Evolutionary conservation across 2,329 filamentous ascomycete species (phyloP), one percentile per base, ranked within the genome.

Genomic region (Penicillium hesseltinei): DNA sequence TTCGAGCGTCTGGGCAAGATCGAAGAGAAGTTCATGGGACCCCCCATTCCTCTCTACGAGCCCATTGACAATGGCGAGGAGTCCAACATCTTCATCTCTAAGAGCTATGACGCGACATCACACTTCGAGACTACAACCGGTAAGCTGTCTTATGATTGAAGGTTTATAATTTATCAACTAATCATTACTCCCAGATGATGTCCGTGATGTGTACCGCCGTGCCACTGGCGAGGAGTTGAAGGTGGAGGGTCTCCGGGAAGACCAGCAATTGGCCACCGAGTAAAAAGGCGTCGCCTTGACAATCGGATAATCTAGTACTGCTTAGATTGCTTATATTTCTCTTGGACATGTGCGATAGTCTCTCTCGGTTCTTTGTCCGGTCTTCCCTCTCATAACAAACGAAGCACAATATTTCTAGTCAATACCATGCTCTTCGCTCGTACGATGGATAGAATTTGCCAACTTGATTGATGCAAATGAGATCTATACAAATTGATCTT

Each of bases 21-120:
- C 62, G 92, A 97, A 80, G 94, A 97, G 84, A 92, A 92, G 76
- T 99, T 97, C 80, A 92, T 96, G 89, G 90, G 91, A 27, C 80
- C 91, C 31, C 91, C 94, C 19, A 96, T 97, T 65, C 92, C 94
- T 52, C 84, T 99, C 60, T 97, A 97, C 77, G 92, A 96, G 78
- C 95, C 94, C 23, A 75, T 93, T 48, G 89, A 91, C 71, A 85
- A 88, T 71, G 94, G 94, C 62, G 82, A 80, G 66, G 89, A 87
- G 67, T 92, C 97, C 81, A 92, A 92, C 77, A 88, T 99, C 76
- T 99, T 92, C 81, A 92, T 99, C 74, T 96, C 92, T 71, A 97
- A 95, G 87, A 96, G 91, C 81, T 99, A 99, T 78, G 95, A 99
- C 72, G 91, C 95, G 52, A 95, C 90, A 63, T 96, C 90, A 75